A percentile compares a stretch with the other conserved stretches of the same genome.
phyloP scores from a whole-genome alignment of 208 protist genomes.

The Trypanosoma cruzi region DNA sequence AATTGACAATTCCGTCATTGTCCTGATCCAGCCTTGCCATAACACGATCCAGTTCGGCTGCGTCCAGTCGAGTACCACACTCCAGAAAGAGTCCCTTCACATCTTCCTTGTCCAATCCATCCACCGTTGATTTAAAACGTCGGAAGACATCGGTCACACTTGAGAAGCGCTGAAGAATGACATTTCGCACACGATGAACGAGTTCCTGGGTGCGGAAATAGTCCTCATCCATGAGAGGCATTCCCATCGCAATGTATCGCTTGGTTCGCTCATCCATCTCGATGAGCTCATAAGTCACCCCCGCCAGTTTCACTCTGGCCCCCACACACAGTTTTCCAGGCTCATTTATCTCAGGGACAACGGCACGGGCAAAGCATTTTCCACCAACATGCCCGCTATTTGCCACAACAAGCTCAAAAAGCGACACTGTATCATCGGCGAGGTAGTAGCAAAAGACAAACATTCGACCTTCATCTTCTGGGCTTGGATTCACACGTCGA shows the following conservation, averaged over 20 bases:
- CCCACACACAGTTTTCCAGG: slow-evolving; percentile 76
- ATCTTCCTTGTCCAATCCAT: slow-evolving; percentile 64
- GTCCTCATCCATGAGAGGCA: slow-evolving; percentile 69
- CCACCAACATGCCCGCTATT: slow-evolving; percentile 96
- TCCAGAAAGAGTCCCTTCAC: slow-evolving; percentile 63
- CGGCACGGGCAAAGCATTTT: slow-evolving; percentile 87
- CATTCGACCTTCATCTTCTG: slow-evolving; percentile 61
- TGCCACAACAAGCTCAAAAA: slow-evolving; percentile 87
- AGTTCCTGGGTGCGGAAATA: slow-evolving; percentile 75
- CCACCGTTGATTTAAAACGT: slow-evolving; percentile 59
- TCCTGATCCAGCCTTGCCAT: slow-evolving; percentile 77
- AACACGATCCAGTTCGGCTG: slow-evolving; percentile 49
- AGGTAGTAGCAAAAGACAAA: slow-evolving; percentile 95
- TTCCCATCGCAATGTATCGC: slow-evolving; percentile 71
- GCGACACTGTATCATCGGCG: slow-evolving; percentile 95
- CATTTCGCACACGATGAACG: slow-evolving; percentile 55
- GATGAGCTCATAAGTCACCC: slow-evolving; percentile 61
- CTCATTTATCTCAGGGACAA: slow-evolving; percentile 56
- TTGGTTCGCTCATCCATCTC: slow-evolving; percentile 81
- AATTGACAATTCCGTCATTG: slow-evolving; percentile 72
- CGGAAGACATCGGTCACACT: slow-evolving; percentile 79
- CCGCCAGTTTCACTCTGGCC: slow-evolving; percentile 55
- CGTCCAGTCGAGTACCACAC: slow-evolving; percentile 46
- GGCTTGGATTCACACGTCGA: slow-evolving; percentile 46
- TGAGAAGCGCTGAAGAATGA: slow-evolving; percentile 66